phyloP scores from a whole-genome alignment of 805 yeast genomes.

The Myxozyma geophila region DNA sequence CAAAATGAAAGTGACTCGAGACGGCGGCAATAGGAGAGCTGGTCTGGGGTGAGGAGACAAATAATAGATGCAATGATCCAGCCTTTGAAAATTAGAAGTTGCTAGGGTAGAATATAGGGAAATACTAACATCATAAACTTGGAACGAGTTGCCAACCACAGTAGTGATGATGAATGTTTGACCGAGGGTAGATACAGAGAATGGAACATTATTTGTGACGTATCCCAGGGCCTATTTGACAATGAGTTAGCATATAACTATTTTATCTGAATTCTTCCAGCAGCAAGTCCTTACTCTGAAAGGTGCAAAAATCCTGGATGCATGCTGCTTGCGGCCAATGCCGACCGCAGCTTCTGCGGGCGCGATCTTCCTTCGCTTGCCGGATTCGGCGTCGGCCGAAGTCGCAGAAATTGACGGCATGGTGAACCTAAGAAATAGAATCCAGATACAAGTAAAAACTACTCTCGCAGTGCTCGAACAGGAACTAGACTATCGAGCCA shows the following conservation, averaged over 20 bases:
- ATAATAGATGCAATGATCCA: constrained; percentile 77
- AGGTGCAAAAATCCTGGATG: constrained; percentile 77
- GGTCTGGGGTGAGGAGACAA: constrained; percentile 83
- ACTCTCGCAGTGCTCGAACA: too few relatives aligned
- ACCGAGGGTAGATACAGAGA: constrained; percentile 87
- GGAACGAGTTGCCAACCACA: constrained; percentile 86
- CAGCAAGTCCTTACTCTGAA: constrained; percentile 59
- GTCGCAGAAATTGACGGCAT: constrained; percentile 23
- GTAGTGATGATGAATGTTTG: constrained; percentile 85
- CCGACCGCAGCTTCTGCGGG: background rate
- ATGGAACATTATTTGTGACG: constrained; percentile 84
- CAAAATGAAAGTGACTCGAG: constrained; percentile 80
- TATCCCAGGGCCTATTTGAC: constrained; percentile 62
- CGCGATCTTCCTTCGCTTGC: constrained; percentile 26
- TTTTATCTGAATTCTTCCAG: background rate
- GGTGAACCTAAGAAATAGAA: too few relatives aligned
- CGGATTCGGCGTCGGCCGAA: constrained; percentile 7
- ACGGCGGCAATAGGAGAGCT: constrained; percentile 69
- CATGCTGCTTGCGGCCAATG: constrained; percentile 10
- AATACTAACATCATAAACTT: constrained; percentile 74
- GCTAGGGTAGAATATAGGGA: background rate
- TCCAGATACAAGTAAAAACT: too few relatives aligned
- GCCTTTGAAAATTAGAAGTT: constrained; percentile 41
- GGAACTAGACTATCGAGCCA: too few relatives aligned
- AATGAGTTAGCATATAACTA: background rate